Evolutionary conservation across 2,329 filamentous ascomycete genomes (phyloP), one percentile per base, ranked within the genome.

Genomic region (Sporothrix brunneoviolacea): DNA sequence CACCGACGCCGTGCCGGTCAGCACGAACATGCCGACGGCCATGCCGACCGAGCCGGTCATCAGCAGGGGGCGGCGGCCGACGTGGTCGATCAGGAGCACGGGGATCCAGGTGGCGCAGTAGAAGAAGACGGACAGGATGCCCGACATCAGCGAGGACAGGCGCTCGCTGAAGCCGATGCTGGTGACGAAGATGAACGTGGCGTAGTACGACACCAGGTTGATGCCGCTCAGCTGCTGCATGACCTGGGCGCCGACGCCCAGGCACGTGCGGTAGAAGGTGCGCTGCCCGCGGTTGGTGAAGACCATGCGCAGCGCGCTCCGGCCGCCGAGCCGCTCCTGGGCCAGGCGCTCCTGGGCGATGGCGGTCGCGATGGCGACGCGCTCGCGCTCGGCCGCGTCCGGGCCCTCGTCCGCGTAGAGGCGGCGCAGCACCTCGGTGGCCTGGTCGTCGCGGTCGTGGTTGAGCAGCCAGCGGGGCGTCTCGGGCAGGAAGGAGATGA

Each of bases 171-270:
- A 41, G n/a, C 59, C 59, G 24, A 64, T 46, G 21, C 42, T 57
- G 5, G 56, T 46, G 18, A 48, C 52, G 41, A 60, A 63, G 12
- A 65, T 45, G 7, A 57, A 61, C 1, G 62, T 58, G 13, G 61
- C 58, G 48, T 61, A 64, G 50, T 61, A 63, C 51, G 77, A 76
- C 59, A 84, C 70, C 1, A 79, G 72, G 55, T 79, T 79, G 64
- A 76, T 79, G 0, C 76, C 78, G 16, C 22, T 74, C 5, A 82
- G 66, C 56, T 84, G 81, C 61, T 83, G 80, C 71, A 83, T 79
- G 38, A 83, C 68, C 62, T 84, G 80, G 5, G 73, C 73, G 8
- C 28, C 79, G 66, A 42, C 72, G 4, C 76, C 76, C 0, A 80
- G 68, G 2, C 78, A 46, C 1, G 79, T 45, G 9, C 76, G 66